Percentiles rank a stretch among this genome's conserved stretches.
These are phyloP conservation scores for Botrytis tulipae DNA, from an alignment of 2,329 filamentous ascomycete genomes.

Conservation along the genomic window DNA sequence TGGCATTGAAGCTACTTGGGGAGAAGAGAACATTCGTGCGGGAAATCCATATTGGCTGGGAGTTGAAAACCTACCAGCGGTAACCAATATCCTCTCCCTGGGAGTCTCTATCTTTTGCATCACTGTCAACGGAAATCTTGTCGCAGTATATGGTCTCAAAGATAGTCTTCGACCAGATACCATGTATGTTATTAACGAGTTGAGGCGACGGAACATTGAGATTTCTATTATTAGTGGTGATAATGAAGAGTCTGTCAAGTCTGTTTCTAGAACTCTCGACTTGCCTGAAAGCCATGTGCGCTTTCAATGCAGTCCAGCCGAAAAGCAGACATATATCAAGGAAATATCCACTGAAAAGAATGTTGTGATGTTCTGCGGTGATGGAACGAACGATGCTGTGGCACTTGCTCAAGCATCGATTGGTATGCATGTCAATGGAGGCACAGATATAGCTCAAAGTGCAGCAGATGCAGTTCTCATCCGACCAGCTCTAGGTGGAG, in stretches of 20 bases:
- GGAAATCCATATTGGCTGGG: too few relatives aligned
- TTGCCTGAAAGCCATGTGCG: slow-evolving; percentile 34
- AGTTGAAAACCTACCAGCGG: too few relatives aligned
- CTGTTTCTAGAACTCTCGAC: slow-evolving; percentile 45
- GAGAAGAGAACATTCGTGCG: too few relatives aligned
- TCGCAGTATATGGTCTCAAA: too few relatives aligned
- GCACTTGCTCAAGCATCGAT: slow-evolving; percentile 70
- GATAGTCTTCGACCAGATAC: too few relatives aligned
- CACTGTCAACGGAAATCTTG: too few relatives aligned
- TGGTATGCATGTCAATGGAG: slow-evolving; percentile 64
- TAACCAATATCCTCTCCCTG: too few relatives aligned
- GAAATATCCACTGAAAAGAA: neutral
- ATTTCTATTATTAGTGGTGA: slow-evolving; percentile 45
- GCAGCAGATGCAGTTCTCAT: slow-evolving; percentile 71
- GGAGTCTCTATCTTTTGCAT: too few relatives aligned
- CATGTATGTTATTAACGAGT: too few relatives aligned
- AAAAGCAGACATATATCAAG: slow-evolving; percentile 32
- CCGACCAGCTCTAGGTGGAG: slow-evolving; percentile 51
- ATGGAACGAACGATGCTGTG: slow-evolving; percentile 76
- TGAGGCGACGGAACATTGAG: too few relatives aligned
- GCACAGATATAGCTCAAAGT: slow-evolving; percentile 62
- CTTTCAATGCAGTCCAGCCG: slow-evolving; percentile 40
- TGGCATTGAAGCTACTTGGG: slow-evolving; percentile 41
- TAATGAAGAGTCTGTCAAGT: slow-evolving; percentile 43
- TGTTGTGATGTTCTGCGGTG: slow-evolving; percentile 67